Evolutionary conservation across 352 stramenopile genomes (phyloP).

Genomic region (Halophytophthora polymorphica): DNA sequence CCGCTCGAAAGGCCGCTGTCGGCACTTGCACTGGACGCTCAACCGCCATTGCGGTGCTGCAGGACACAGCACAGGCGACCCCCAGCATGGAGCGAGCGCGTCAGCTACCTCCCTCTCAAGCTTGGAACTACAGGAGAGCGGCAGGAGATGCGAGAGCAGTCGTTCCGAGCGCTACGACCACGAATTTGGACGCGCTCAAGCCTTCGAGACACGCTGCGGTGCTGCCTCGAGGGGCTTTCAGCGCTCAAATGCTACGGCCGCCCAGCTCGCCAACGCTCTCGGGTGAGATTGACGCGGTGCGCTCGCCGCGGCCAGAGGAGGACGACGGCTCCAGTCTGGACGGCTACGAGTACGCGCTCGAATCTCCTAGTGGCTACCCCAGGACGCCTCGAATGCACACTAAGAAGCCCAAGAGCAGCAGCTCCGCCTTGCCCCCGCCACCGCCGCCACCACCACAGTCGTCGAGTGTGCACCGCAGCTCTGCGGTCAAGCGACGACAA

Average conservation of each 20-base stretch:
- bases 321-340: conserved; percentile 5
- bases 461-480: not conserved
- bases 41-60: not conserved
- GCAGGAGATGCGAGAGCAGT: not conserved
- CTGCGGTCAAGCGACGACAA: not conserved
- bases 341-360: conserved; percentile 10
- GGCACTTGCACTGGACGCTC: not conserved
- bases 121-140: not conserved
- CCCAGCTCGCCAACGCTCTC: conserved; percentile 17
- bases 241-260: conserved; percentile 29
- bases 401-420: conserved; percentile 5
- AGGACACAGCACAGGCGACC: conserved; percentile 7
- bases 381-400: not conserved
- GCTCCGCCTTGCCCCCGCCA: conserved; percentile 17
- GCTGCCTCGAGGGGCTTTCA: conserved; percentile 35
- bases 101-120: conserved; percentile 8
- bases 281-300: conserved; percentile 2
- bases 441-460: conserved; percentile 12
- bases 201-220: conserved; percentile 4
- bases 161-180: not conserved
- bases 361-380: conserved; percentile 6
- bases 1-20: not conserved
- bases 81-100: conserved; percentile 18
- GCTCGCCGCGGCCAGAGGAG: conserved; percentile 2
- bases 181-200: conserved; percentile 4